These are phyloP conservation scores for Hypomontagnella monticulosa DNA, from an alignment of 495 filamentous ascomycete genomes.

Conservation along the genomic window DNA sequence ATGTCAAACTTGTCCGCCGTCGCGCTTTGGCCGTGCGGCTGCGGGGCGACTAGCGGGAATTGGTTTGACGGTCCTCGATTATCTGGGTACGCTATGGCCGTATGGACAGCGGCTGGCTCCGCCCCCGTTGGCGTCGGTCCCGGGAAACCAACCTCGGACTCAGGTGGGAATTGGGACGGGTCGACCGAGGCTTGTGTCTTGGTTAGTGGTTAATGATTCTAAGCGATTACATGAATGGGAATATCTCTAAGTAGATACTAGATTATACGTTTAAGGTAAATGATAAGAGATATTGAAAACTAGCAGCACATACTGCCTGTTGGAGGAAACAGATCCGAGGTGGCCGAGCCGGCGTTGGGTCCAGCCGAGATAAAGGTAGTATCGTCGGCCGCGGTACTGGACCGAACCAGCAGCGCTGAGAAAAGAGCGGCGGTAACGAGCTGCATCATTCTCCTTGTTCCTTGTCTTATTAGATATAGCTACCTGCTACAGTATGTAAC, in stretches of 20 bases:
- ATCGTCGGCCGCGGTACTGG: constrained; percentile 28
- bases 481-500: constrained; percentile 3
- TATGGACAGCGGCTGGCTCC: constrained; percentile 39
- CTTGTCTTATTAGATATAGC: constrained; percentile 5
- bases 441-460: constrained; percentile 30
- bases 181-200: constrained; percentile 37
- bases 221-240: too few species aligned
- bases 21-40: constrained; percentile 32
- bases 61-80: constrained; percentile 43
- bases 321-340: constrained; percentile 41
- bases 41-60: constrained; percentile 40
- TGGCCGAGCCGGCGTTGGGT: constrained; percentile 34
- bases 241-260: too few species aligned
- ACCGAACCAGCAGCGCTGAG: constrained; percentile 28
- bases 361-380: constrained; percentile 27
- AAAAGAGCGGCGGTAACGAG: constrained; percentile 24
- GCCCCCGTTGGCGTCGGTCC: constrained; percentile 41
- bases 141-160: constrained; percentile 39
- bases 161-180: constrained; percentile 39
- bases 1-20: constrained; percentile 40
- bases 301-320: constrained; percentile 31
- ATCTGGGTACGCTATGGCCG: constrained; percentile 38
- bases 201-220: constrained; percentile 9
- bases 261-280: neutral
- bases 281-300: neutral